phyloP scores from a whole-genome alignment of 2,329 filamentous ascomycete species.

The Hymenoscyphus occultus region DNA sequence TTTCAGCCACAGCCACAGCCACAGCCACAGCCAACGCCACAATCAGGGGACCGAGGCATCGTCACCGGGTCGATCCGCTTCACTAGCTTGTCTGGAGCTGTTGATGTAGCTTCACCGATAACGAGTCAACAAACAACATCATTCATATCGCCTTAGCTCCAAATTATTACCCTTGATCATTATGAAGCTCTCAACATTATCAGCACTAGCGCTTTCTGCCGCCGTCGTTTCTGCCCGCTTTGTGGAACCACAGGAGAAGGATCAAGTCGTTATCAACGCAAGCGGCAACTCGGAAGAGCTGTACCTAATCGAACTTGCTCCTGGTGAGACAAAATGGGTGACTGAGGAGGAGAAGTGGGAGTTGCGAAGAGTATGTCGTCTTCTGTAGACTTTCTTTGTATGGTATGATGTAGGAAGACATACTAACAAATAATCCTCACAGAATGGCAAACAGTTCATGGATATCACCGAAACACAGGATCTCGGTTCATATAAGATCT shows the following conservation, averaged over 20 bases:
- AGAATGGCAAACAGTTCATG: slow-evolving; percentile 88
- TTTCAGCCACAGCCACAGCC: too few species aligned
- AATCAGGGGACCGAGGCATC: too few species aligned
- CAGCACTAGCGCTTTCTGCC: slow-evolving; percentile 54
- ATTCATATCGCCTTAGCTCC: not conserved
- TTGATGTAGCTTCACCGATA: not conserved
- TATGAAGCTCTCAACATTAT: slow-evolving; percentile 51
- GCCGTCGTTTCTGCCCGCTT: slow-evolving; percentile 53
- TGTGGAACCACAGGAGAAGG: slow-evolving; percentile 49
- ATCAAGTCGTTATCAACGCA: slow-evolving; percentile 48
- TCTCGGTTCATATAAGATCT: slow-evolving; percentile 50
- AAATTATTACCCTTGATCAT: not conserved
- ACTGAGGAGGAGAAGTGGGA: slow-evolving; percentile 96
- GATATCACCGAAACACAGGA: slow-evolving; percentile 79
- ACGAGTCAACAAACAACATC: not conserved
- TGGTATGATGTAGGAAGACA: not conserved
- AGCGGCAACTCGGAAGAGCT: slow-evolving; percentile 44
- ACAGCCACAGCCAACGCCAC: too few species aligned
- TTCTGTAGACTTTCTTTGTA: not conserved
- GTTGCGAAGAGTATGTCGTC: slow-evolving; percentile 66
- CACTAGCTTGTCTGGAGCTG: not conserved
- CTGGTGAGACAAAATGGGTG: slow-evolving; percentile 79
- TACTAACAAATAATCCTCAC: slow-evolving; percentile 11
- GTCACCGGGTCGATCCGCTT: not conserved
- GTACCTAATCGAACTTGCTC: slow-evolving; percentile 80